Evolutionary conservation across 768 basidiomycete species (phyloP).

Genomic region (Suillus discolor): DNA sequence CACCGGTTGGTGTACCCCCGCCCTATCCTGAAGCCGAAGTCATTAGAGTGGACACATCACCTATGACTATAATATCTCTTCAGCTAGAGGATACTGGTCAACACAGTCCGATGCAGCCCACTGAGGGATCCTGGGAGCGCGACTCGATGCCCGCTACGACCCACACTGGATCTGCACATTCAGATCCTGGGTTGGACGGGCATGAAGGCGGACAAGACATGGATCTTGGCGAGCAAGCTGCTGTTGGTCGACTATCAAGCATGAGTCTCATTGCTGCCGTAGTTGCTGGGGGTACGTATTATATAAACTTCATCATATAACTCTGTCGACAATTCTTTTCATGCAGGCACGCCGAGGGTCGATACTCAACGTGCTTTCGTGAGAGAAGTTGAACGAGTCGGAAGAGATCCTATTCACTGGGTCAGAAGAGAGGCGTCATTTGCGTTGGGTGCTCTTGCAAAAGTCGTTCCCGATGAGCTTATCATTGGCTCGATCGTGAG

Average conservation of each 20-base stretch:
- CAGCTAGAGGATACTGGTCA: constrained; percentile 19
- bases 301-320: constrained; percentile 9
- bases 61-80: constrained; percentile 16
- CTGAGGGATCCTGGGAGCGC: neutral
- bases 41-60: constrained; percentile 17
- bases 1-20: constrained; percentile 16
- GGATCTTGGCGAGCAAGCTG: constrained; percentile 65
- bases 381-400: constrained; percentile 70
- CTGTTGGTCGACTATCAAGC: constrained; percentile 83
- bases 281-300: constrained; percentile 67
- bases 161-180: neutral
- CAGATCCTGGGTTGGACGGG: constrained; percentile 18
- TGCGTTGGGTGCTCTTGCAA: constrained; percentile 86
- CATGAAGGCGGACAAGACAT: constrained; percentile 42
- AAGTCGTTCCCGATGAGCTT: constrained; percentile 79
- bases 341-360: constrained; percentile 53
- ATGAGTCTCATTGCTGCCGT: constrained; percentile 94
- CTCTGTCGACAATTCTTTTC: constrained; percentile 11
- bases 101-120: neutral
- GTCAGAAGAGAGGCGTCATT: constrained; percentile 86
- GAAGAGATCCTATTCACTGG: constrained; percentile 69
- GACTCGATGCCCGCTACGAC: neutral
- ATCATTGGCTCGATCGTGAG: constrained; percentile 65
- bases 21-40: constrained; percentile 22
- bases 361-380: constrained; percentile 68